Evolutionary conservation across 768 basidiomycete species (phyloP).

Genomic region (Amanita subjunquillea): DNA sequence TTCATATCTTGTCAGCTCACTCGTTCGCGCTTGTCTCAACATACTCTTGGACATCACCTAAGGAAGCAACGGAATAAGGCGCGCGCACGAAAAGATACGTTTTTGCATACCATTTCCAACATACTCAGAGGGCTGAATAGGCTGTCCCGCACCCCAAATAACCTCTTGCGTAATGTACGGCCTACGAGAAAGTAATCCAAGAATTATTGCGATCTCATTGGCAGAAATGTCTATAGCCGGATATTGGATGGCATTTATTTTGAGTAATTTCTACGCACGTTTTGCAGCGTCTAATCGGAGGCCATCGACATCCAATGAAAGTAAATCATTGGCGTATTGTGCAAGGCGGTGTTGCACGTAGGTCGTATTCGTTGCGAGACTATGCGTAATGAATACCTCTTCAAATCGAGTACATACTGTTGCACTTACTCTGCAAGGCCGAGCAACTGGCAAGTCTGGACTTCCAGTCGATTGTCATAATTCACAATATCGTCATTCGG

Average conservation of each 20-base stretch:
- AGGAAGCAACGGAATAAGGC: not conserved
- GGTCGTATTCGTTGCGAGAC: slow-evolving; percentile 53
- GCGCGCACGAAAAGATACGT: too few species aligned
- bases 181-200: slow-evolving; percentile 24
- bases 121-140: slow-evolving; percentile 49
- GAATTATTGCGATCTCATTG: slow-evolving; percentile 43
- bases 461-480: slow-evolving; percentile 41
- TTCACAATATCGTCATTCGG: slow-evolving; percentile 43
- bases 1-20: slow-evolving; percentile 8
- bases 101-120: slow-evolving; percentile 19
- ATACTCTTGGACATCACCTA: slow-evolving; percentile 55
- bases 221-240: slow-evolving; percentile 37
- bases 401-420: not conserved
- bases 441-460: slow-evolving; percentile 45
- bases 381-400: slow-evolving; percentile 11
- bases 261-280: slow-evolving; percentile 24
- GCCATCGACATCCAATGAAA: slow-evolving; percentile 54
- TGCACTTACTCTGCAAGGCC: slow-evolving; percentile 40
- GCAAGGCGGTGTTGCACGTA: slow-evolving; percentile 48
- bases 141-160: slow-evolving; percentile 40
- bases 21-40: slow-evolving; percentile 3
- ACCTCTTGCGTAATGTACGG: slow-evolving; percentile 62
- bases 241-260: not conserved
- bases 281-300: slow-evolving; percentile 58
- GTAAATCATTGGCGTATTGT: slow-evolving; percentile 45